These are phyloP conservation scores for Strigomonas oncopelti DNA, from an alignment of 208 protist genomes.

Conservation along the genomic window DNA sequence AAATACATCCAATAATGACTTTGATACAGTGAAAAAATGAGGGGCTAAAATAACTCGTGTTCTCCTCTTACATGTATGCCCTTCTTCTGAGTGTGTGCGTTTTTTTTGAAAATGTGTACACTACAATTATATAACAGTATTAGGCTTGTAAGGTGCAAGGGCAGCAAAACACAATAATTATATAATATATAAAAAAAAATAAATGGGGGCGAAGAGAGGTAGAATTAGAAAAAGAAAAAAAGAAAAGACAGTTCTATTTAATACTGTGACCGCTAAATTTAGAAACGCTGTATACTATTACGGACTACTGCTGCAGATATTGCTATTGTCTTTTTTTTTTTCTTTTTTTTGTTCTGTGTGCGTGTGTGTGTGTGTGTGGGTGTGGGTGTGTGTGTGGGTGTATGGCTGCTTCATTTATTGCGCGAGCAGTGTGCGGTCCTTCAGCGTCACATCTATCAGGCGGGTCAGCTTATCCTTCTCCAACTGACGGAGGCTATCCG, in stretches of 20 bases:
- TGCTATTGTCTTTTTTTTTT: not conserved
- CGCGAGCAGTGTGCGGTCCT: slow-evolving; percentile 85
- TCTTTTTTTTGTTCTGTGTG: not conserved
- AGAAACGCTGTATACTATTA: not conserved
- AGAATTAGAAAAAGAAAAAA: slow-evolving; percentile 14
- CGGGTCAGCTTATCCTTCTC: slow-evolving; percentile 89
- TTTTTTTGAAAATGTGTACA: not conserved
- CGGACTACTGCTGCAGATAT: not conserved
- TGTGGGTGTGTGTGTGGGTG: not conserved
- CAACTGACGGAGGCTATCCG: slow-evolving; percentile 44
- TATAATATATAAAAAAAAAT: slow-evolving; percentile 8
- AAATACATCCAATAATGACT: not conserved
- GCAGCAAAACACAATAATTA: slow-evolving; percentile 10
- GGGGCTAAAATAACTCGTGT: slow-evolving; percentile 6
- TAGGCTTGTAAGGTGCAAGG: too few relatives aligned
- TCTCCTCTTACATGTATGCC: not conserved
- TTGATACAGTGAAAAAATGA: not conserved
- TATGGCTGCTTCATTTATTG: not conserved
- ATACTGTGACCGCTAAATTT: slow-evolving; percentile 7
- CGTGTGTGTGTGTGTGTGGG: not conserved
- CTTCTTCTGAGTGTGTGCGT: not conserved
- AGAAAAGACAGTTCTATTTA: slow-evolving; percentile 11
- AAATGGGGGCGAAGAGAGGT: not conserved
- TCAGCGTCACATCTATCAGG: slow-evolving; percentile 87
- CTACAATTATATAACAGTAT: too few relatives aligned